Conservation (phyloP, 2,329 filamentous ascomycete genomes). For the Rachicladosporium sp. region DNA sequence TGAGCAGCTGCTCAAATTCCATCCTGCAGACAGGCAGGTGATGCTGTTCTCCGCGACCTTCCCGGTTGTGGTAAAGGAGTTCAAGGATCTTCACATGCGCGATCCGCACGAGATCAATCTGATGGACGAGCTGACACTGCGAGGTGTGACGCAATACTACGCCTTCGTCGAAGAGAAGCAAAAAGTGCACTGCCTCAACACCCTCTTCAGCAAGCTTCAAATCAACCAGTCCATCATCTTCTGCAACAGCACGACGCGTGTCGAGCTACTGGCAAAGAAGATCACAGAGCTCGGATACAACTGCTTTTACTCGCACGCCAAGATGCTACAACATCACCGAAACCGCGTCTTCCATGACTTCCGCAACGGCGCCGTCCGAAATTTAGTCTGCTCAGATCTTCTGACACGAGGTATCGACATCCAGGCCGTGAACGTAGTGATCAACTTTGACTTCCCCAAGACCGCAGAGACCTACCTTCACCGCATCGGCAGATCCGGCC, state of each 20-base stretch:
- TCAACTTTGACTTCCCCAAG: slow-evolving; percentile 99
- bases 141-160: slow-evolving; percentile 98
- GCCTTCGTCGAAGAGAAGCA: slow-evolving; percentile 99
- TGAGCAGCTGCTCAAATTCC: slow-evolving; percentile 87
- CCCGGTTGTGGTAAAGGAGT: slow-evolving; percentile 90
- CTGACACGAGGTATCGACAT: slow-evolving; percentile 98
- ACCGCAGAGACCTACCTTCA: slow-evolving; percentile 98
- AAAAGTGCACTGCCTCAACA: slow-evolving; percentile 98
- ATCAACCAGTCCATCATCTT: slow-evolving; percentile 99
- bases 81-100: slow-evolving; percentile 96
- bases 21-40: slow-evolving; percentile 93
- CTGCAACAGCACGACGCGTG: slow-evolving; percentile 97
- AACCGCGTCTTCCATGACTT: slow-evolving; percentile 99
- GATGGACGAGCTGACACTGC: slow-evolving; percentile 96
- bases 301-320: slow-evolving; percentile 97
- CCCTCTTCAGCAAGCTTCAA: slow-evolving; percentile 94
- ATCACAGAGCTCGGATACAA: slow-evolving; percentile 98
- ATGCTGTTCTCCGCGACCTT: slow-evolving; percentile 99
- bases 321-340: slow-evolving; percentile 91
- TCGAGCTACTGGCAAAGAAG: slow-evolving; percentile 95
- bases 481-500: slow-evolving; percentile 92
- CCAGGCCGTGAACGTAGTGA: slow-evolving; percentile 97
- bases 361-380: slow-evolving; percentile 92
- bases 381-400: slow-evolving; percentile 94
- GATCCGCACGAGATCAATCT: slow-evolving; percentile 97